phyloP scores from a whole-genome alignment of 768 basidiomycete genomes.

The Agrocybe praecox region DNA sequence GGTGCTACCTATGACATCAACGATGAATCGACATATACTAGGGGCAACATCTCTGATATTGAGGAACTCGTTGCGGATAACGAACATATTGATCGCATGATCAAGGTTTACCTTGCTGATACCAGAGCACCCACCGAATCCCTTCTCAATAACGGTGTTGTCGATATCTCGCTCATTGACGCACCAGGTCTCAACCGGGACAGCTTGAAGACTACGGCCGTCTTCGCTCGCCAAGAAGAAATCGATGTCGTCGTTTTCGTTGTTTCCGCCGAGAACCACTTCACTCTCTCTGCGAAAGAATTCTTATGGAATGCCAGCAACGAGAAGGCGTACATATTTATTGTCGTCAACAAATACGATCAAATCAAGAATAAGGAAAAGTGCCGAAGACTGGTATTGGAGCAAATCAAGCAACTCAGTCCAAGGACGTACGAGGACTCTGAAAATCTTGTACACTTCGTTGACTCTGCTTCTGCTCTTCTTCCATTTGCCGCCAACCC shows the following conservation, averaged over 20 bases:
- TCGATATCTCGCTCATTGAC: slow-evolving; percentile 98
- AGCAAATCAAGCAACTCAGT: slow-evolving; percentile 91
- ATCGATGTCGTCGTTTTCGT: slow-evolving; percentile 99
- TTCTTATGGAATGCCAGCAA: slow-evolving; percentile 92
- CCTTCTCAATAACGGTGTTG: slow-evolving; percentile 91
- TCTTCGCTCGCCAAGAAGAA: slow-evolving; percentile 95
- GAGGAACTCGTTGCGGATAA: slow-evolving; percentile 80
- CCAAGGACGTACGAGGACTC: slow-evolving; percentile 93
- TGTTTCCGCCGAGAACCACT: slow-evolving; percentile 97
- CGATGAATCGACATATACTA: slow-evolving; percentile 79
- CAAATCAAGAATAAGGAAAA: slow-evolving; percentile 95
- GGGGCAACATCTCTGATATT: slow-evolving; percentile 66
- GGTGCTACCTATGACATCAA: slow-evolving; percentile 65
- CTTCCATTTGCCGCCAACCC: slow-evolving; percentile 65
- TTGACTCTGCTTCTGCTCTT: slow-evolving; percentile 83
- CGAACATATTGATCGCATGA: slow-evolving; percentile 68
- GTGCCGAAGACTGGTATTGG: slow-evolving; percentile 84
- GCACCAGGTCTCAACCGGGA: slow-evolving; percentile 98
- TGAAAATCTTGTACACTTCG: slow-evolving; percentile 95
- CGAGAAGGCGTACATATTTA: slow-evolving; percentile 97
- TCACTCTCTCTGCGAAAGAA: slow-evolving; percentile 93
- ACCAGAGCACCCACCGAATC: slow-evolving; percentile 77
- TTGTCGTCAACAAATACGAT: slow-evolving; percentile 98
- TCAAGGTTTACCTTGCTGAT: slow-evolving; percentile 91
- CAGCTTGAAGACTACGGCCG: slow-evolving; percentile 89